Conservation (phyloP, 2,329 filamentous ascomycete genomes). For the Fusarium mexicanum region DNA sequence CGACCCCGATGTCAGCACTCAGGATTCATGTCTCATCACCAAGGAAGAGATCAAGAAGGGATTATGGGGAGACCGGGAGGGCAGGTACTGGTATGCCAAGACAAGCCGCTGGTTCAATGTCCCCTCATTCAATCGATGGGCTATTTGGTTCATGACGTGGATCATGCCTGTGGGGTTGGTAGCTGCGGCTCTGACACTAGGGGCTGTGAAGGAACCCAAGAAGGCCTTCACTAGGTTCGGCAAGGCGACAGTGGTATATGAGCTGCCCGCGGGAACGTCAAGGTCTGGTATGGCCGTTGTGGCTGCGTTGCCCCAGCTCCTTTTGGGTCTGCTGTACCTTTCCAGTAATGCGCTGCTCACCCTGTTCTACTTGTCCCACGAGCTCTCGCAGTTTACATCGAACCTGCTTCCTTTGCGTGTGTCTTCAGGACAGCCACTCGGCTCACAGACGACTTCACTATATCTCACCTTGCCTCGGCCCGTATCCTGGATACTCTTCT, state of each 20-base stretch:
- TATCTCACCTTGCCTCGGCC: slow-evolving; percentile 61
- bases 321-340: slow-evolving; percentile 60
- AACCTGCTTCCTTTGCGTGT: slow-evolving; percentile 53
- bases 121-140: slow-evolving; percentile 56
- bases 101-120: slow-evolving; percentile 58
- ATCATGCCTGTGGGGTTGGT: slow-evolving; percentile 49
- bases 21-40: slow-evolving; percentile 56
- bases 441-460: slow-evolving; percentile 58
- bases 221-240: slow-evolving; percentile 52
- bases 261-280: slow-evolving; percentile 39
- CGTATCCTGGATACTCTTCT: slow-evolving; percentile 56
- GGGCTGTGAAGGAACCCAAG: slow-evolving; percentile 45
- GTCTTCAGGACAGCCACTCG: slow-evolving; percentile 55
- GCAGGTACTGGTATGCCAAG: slow-evolving; percentile 54
- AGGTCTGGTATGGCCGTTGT: slow-evolving; percentile 50
- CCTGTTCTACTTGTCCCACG: slow-evolving; percentile 60
- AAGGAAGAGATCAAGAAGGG: slow-evolving; percentile 57
- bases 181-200: slow-evolving; percentile 51
- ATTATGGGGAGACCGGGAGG: slow-evolving; percentile 55
- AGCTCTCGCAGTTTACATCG: slow-evolving; percentile 57
- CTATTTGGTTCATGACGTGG: slow-evolving; percentile 53
- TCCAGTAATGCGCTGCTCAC: slow-evolving; percentile 58
- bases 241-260: slow-evolving; percentile 49
- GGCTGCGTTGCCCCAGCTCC: slow-evolving; percentile 59
- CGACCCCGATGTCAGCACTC: slow-evolving; percentile 56